Conservation (phyloP, 2,329 filamentous ascomycete species). For the Nemania sp. region DNA sequence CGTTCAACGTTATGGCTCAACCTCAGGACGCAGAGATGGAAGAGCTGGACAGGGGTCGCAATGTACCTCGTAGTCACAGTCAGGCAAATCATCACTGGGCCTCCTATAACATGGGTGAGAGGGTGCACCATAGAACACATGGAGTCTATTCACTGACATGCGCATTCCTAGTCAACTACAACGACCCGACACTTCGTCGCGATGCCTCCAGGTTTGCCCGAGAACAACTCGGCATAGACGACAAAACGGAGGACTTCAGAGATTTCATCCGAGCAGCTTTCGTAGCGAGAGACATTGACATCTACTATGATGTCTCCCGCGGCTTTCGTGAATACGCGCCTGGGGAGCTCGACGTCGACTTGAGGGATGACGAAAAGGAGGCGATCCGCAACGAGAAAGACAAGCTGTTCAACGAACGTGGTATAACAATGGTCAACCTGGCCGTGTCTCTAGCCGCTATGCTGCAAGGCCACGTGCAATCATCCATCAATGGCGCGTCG, state of each 20-base stretch:
- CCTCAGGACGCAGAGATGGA: background rate
- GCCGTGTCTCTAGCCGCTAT: conserved; percentile 7
- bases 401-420: conserved; percentile 7
- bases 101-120: background rate
- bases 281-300: conserved; percentile 6
- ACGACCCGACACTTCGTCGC: conserved; percentile 3
- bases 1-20: background rate
- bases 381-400: conserved; percentile 9
- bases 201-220: conserved; percentile 4
- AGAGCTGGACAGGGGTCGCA: background rate
- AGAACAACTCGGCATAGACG: background rate
- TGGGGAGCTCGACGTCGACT: conserved; percentile 5
- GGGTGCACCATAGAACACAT: background rate
- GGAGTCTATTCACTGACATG: background rate
- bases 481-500: conserved; percentile 13
- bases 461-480: conserved; percentile 12
- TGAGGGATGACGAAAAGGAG: conserved; percentile 3
- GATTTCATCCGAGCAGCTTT: conserved; percentile 10
- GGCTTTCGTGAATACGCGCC: background rate
- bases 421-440: conserved; percentile 4
- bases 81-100: background rate
- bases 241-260: background rate
- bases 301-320: conserved; percentile 10
- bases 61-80: background rate
- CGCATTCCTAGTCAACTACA: background rate